These are phyloP conservation scores for Podospora tetraspora DNA, from an alignment of 495 filamentous ascomycete species.

Conservation along the genomic window DNA sequence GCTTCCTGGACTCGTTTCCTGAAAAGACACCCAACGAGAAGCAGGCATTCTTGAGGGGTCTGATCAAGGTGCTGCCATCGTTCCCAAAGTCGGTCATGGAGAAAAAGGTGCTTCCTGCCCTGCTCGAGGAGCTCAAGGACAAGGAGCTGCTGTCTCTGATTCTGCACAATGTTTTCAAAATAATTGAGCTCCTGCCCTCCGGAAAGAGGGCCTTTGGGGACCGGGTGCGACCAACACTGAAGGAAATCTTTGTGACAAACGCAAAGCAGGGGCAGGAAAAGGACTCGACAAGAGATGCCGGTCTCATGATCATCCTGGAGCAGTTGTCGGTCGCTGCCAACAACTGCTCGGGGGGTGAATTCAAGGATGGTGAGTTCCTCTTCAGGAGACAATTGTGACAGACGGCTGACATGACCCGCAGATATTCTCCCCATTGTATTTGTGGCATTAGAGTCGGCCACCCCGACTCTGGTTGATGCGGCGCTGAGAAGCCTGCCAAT, in stretches of 20 bases:
- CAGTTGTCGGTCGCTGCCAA: conserved; percentile 68
- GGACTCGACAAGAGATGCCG: conserved; percentile 80
- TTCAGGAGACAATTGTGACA: neutral
- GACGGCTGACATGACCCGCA: conserved; percentile 29
- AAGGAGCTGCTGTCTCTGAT: conserved; percentile 76
- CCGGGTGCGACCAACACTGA: conserved; percentile 73
- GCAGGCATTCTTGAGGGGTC: conserved; percentile 79
- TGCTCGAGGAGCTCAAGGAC: conserved; percentile 91
- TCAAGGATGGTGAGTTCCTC: conserved; percentile 71
- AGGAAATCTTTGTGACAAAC: conserved; percentile 68
- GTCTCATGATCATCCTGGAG: conserved; percentile 81
- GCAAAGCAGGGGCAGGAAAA: conserved; percentile 56
- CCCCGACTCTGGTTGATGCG: conserved; percentile 81
- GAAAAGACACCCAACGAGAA: conserved; percentile 91
- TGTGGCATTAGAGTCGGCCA: conserved; percentile 76
- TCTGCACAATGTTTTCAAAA: conserved; percentile 85
- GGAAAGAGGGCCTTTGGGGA: conserved; percentile 74
- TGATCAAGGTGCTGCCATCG: conserved; percentile 77
- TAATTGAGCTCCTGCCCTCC: conserved; percentile 68
- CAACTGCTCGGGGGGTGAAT: conserved; percentile 83
- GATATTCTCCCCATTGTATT: conserved; percentile 83
- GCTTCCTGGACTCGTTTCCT: conserved; percentile 84
- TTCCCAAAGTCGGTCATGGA: conserved; percentile 92
- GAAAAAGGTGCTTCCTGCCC: conserved; percentile 81
- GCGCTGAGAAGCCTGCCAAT: conserved; percentile 66